Base-by-base conservation (phyloP, 495 filamentous ascomycete genomes). In the Penicillium salamii region DNA sequence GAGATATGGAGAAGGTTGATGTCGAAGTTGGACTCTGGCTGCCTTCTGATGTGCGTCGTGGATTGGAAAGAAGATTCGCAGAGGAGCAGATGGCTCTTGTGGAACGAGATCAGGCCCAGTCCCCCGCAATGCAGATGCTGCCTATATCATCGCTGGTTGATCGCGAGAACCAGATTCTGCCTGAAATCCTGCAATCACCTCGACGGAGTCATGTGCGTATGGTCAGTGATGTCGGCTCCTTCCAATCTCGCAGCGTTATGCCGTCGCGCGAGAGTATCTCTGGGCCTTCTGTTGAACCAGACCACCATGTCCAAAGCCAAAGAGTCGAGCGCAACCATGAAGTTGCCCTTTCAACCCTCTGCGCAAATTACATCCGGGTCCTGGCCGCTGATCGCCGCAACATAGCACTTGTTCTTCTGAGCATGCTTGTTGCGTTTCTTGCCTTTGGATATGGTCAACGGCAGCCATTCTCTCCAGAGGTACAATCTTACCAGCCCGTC, bases 1-100 rank as follows among this genome's bases (percentile, higher is more conserved):
- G 79, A 46, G 91, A 97, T 63, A 98, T 98, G 93, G 93, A 98
- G 67, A 80, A 91, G 24, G 89, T 97, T 7, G 93, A 98, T 67
- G 87, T 95, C 1, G 93, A 98, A 62, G 81, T 98, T 52, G 83
- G 86, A 47, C 84, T 90, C 3, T 85, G 81, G 74, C 67, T 86
- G 21, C 79, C 82, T 1, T 76, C 78, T 5, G 76, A 79, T 32
- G 46, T 83, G 18, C 60, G 73, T 21, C 55, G 68, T 5, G 65
- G 72, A 26, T 57, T 83, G 44, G 74, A 78, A 55, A 75, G 69
- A 34, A 59, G 59, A 32, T 52, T 74, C 31, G 31, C 45, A 3
- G 67, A 73, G 18, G 59, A 64, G 21, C 49, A 46, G 13, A 39
- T 32, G 28, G 39, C 49, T 23, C 47, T 55, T 4, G 28, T 46